Evolutionary conservation across 345 rosid species (phyloP).

Genomic region (Punica granatum): DNA sequence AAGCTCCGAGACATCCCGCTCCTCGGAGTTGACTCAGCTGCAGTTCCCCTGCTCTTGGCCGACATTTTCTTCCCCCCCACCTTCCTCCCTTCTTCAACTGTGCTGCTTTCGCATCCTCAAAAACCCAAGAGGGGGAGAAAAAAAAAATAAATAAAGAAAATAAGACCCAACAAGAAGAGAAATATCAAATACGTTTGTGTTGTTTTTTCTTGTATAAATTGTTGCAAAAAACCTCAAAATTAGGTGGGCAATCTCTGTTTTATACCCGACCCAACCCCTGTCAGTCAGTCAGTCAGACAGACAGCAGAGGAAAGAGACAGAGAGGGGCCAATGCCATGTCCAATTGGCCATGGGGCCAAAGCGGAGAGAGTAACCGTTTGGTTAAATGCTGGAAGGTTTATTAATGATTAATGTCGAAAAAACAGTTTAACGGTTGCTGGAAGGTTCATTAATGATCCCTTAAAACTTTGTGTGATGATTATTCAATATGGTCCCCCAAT

Average conservation of each 20-base stretch:
- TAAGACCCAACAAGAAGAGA: conserved; percentile 6
- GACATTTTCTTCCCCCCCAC: conserved; percentile 30
- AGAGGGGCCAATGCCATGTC: neutral
- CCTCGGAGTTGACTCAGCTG: conserved; percentile 21
- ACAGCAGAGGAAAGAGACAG: neutral
- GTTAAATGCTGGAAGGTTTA: too few relatives aligned
- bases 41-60: conserved; percentile 48
- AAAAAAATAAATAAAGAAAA: neutral
- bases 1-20: conserved; percentile 40
- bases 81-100: neutral
- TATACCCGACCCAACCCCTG: neutral
- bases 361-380: too few relatives aligned
- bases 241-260: neutral
- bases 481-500: too few relatives aligned
- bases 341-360: too few relatives aligned
- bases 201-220: neutral
- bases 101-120: neutral
- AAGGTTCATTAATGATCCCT: too few relatives aligned
- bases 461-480: too few relatives aligned
- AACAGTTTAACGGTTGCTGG: too few relatives aligned
- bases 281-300: too few relatives aligned
- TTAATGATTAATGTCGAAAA: too few relatives aligned
- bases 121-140: conserved; percentile 5
- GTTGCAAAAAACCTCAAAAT: neutral
- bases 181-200: neutral